Evolutionary conservation across 495 filamentous ascomycete genomes (phyloP), one percentile per base, ranked within the genome.

Genomic region (Niebla homalea): DNA sequence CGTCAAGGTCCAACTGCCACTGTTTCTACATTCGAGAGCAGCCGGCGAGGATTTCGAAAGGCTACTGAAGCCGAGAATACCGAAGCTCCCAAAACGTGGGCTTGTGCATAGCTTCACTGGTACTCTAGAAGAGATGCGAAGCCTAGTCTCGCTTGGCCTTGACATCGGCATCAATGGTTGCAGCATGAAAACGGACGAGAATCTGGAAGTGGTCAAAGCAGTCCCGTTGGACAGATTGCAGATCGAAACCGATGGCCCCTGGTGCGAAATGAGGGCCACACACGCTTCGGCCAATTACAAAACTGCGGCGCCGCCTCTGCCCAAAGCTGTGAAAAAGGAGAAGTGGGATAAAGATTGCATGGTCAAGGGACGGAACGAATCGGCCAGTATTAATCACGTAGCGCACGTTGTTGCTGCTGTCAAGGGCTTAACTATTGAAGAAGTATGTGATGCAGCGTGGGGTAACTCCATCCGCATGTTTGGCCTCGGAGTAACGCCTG

Each of bases 171-270:
- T 93, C 22, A 96, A 96, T 60, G 89, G 89, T 19, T 94, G 89
- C 63, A 87, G 83, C 57, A 76, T 96, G 72, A 94, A 95, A 69
- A 94, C 87, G 1, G 83, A 80, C 15, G 87, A 92, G 62, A 94
- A 94, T 51, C 70, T 93, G 18, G 81, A 74, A 6, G 87, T 94
- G 4, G 86, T 93, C 0, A 76, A 73, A 50, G 76, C 83, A 53
- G 74, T 95, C 21, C 83, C 79, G 5, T 66, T 96, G 29, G 76
- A 80, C 19, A 57, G 79, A 43, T 60, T 96, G 42, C 89, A 94
- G 74, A 76, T 96, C 40, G 89, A 96, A 73, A 96, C 89, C 5
- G 89, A 96, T 67, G 89, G 89, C 8, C 89, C 89, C 25, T 96
- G 89, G 89, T 78, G 75, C 57, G 75, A 78, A 47, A 78, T 78